Base-by-base conservation (phyloP, 768 basidiomycete genomes). In the Panaeolus papilionaceus region DNA sequence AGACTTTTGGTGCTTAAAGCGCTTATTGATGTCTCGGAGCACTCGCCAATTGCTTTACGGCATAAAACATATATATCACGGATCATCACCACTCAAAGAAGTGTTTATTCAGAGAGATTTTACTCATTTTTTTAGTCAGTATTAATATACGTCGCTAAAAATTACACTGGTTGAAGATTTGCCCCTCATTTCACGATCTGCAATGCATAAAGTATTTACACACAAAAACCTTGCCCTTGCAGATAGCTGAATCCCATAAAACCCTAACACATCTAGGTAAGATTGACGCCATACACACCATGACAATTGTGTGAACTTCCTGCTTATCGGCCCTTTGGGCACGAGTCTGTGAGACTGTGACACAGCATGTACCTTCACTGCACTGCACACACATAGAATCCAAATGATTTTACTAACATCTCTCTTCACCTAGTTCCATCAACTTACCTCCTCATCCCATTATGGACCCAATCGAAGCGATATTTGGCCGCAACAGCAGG, bases 231-330 rank as follows among this genome's bases (percentile, higher is more conserved):
- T 11, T 7, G 38, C 38, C 9, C 39, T 2, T 40, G 5, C 3
- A 33, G 33, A 33, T 33, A 33, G 3, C 33, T 33, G 33, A 23
- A 23, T 23, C 23, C 23, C 23, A 23, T 33, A 33, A 33, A 33
- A 33, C 39, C 39, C 9, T 40, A 40, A 14, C 14, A 2, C 39
- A 3, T 20, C 45, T 3, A 45, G 45, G 12, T 2, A 45, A 3
- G 45, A n/a, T 45, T 45, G 18, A 45, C 7, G 18, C 12, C 16
- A 16, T 16, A n/a, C 45, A 45, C 47, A 23, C 47, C 20, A 18
- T 9, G 12, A 33, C 54, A 33, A 58, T 51, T 28, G 54, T 58
- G 54, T 58, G 54, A 58, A 58, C 54, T 33, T 58, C 28, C 1
- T 33, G 33, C 33, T n/a, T 49, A 23, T 49, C 47, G 20, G 23